These are phyloP conservation scores for Arctium lappa DNA, from an alignment of 129 eudicot genomes.

Conservation along the genomic window DNA sequence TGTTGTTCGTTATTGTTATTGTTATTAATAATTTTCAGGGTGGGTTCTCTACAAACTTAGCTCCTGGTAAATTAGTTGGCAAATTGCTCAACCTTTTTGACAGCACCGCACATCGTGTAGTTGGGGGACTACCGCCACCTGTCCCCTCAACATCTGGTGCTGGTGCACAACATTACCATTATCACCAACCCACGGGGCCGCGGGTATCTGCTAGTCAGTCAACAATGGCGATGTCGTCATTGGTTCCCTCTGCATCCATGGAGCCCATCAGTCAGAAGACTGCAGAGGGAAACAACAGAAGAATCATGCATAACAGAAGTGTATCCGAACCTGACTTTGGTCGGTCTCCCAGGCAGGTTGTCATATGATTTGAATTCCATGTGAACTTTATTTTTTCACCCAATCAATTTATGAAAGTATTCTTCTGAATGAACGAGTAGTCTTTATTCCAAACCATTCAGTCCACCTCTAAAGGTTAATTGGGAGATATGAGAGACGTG, in stretches of 20 bases:
- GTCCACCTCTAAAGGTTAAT: too few species aligned
- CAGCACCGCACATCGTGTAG: conserved; percentile 85
- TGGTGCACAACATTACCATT: conserved; percentile 37
- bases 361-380: conserved; percentile 9
- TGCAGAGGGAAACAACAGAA: conserved; percentile 54
- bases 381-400: neutral
- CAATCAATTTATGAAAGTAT: neutral
- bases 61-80: conserved; percentile 84
- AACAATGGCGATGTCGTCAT: conserved; percentile 82
- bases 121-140: conserved; percentile 78
- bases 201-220: conserved; percentile 84
- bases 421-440: neutral
- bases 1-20: neutral
- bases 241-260: conserved; percentile 80
- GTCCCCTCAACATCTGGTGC: conserved; percentile 48
- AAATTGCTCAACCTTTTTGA: conserved; percentile 82
- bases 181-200: conserved; percentile 50
- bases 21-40: conserved; percentile 48
- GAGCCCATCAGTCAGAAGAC: conserved; percentile 71
- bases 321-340: conserved; percentile 92
- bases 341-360: conserved; percentile 85
- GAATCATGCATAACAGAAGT: conserved; percentile 73
- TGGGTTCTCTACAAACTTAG: conserved; percentile 83
- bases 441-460: too few species aligned
- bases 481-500: too few species aligned